Percentiles rank a stretch among this genome's conserved stretches.
Evolutionary conservation across 2,329 filamentous ascomycete genomes (phyloP).

Genomic region (Exophiala oligosperma): DNA sequence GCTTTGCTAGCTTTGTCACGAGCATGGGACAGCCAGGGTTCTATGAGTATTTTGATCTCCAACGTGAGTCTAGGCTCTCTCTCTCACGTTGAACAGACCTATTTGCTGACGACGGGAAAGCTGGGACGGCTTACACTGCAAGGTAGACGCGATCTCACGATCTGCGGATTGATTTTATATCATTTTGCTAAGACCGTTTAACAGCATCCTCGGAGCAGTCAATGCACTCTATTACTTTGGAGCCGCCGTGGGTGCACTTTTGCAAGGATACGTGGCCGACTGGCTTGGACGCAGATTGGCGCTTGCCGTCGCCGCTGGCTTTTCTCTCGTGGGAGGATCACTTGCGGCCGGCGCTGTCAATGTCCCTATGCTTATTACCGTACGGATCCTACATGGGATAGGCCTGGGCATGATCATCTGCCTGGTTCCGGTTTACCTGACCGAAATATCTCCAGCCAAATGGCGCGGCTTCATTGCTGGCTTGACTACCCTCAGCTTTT

Average conservation of each 20-base stretch:
- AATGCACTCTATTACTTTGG: constrained; percentile 37
- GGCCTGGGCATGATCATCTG: constrained; percentile 14
- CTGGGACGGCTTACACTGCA: no score
- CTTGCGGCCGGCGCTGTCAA: constrained; percentile 12
- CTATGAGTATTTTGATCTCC: constrained; percentile 34
- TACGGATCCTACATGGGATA: constrained; percentile 11
- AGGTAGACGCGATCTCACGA: no score
- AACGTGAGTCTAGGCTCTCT: no score
- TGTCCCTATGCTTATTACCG: constrained; percentile 15
- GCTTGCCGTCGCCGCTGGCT: constrained; percentile 2
- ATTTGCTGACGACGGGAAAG: no score
- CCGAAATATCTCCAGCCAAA: constrained; percentile 10
- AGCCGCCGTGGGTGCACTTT: constrained; percentile 4
- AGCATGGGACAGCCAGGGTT: constrained; percentile 56
- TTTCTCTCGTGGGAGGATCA: constrained; percentile 5
- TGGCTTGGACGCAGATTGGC: constrained; percentile 11
- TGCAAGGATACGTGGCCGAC: constrained; percentile 7
- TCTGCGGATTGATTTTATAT: no score
- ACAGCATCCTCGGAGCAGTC: constrained; percentile 44
- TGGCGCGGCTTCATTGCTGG: constrained; percentile 14
- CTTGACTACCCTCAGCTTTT: constrained; percentile 16
- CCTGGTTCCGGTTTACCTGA: constrained; percentile 13
- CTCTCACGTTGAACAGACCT: no score
- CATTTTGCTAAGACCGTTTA: neutral
- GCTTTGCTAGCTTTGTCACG: constrained; percentile 50